Evolutionary conservation across 2,329 filamentous ascomycete species (phyloP).

Genomic region (Mycosphaerella sp.): DNA sequence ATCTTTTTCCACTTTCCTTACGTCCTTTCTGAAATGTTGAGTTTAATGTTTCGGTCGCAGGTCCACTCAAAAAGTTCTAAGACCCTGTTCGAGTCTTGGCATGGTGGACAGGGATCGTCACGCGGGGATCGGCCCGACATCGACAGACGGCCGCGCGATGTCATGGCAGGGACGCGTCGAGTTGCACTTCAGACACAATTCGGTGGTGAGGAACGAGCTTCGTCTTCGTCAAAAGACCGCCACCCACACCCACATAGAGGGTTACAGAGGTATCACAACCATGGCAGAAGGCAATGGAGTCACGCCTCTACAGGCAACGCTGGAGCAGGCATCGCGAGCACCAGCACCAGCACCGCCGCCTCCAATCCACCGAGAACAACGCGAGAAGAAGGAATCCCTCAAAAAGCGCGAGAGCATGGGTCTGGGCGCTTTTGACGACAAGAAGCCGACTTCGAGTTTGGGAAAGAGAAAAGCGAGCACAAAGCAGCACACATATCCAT

Average conservation of each 20-base stretch:
- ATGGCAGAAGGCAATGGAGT: constrained; percentile 15
- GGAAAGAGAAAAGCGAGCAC: constrained; percentile 36
- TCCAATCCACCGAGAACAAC: constrained; percentile 44
- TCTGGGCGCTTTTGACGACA: constrained; percentile 5
- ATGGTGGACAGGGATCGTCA: neutral
- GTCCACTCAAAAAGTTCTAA: constrained; percentile 4
- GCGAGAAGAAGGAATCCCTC: constrained; percentile 47
- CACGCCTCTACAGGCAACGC: constrained; percentile 12
- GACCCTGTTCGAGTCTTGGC: neutral
- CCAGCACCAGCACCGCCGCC: constrained; percentile 31
- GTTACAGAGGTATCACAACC: neutral
- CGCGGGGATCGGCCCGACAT: constrained; percentile 7
- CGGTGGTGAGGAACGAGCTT: too few relatives aligned
- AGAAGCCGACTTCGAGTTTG: constrained; percentile 14
- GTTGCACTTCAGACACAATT: too few relatives aligned
- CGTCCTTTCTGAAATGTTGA: neutral
- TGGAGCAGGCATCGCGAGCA: constrained; percentile 27
- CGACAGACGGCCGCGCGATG: neutral
- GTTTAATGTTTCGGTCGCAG: neutral
- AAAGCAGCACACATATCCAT: constrained; percentile 34
- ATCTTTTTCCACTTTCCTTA: constrained; percentile 34
- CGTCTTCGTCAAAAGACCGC: too few relatives aligned
- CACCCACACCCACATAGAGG: too few relatives aligned
- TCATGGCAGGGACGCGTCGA: neutral
- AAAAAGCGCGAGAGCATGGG: constrained; percentile 47